A percentile compares a stretch with the other conserved stretches of the same genome.
Evolutionary conservation across 1,284 basidiomycete species (phyloP).

Genomic region (Cryptococcus sp.): DNA sequence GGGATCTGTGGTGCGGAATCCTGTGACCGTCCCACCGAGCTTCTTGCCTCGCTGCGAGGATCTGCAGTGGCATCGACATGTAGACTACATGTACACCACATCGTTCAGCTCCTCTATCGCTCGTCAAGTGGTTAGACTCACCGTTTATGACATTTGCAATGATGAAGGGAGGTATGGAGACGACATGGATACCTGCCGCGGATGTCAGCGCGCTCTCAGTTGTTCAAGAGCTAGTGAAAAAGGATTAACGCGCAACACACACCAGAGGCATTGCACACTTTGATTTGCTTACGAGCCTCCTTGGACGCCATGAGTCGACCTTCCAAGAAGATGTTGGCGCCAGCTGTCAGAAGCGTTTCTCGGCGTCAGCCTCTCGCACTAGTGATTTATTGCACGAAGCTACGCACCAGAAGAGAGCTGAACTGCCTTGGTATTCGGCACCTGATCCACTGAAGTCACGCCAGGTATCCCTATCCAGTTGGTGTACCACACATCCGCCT

Average conservation of each 20-base stretch:
- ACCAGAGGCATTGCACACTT: constrained; percentile 35
- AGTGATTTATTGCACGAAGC: neutral
- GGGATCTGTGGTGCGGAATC: too few species aligned
- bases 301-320: constrained; percentile 23
- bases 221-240: too few species aligned
- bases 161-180: constrained; percentile 43
- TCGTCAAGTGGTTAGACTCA: constrained; percentile 5
- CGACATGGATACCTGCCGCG: constrained; percentile 37
- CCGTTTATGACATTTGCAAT: constrained; percentile 33
- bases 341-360: constrained; percentile 16
- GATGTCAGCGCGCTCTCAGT: constrained; percentile 5
- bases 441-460: constrained; percentile 14
- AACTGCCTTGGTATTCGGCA: constrained; percentile 28
- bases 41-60: too few species aligned
- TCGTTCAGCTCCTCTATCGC: too few species aligned
- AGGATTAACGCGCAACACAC: constrained; percentile 1
- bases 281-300: constrained; percentile 29
- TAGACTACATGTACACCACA: too few species aligned
- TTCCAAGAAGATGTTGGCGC: constrained; percentile 34
- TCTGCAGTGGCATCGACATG: too few species aligned
- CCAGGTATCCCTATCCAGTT: constrained; percentile 14
- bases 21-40: too few species aligned
- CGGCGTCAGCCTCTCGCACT: neutral
- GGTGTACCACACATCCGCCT: constrained; percentile 20
- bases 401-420: constrained; percentile 38